phyloP scores from a whole-genome alignment of 768 basidiomycete species.

The Leccinum variicolor region DNA sequence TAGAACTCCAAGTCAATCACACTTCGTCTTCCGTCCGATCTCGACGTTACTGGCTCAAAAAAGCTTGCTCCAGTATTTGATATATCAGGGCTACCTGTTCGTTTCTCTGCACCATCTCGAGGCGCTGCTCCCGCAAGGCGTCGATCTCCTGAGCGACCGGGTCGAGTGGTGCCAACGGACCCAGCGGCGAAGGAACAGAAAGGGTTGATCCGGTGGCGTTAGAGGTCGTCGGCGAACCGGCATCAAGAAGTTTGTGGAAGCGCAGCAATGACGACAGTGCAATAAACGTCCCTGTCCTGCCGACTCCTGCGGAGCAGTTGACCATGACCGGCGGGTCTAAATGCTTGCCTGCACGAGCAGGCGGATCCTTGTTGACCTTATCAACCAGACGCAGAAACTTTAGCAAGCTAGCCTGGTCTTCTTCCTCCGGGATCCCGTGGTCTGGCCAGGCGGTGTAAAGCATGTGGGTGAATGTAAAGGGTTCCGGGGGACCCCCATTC shows the following conservation, averaged over 20 bases:
- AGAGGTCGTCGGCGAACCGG: constrained; percentile 21
- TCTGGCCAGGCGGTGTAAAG: constrained; percentile 82
- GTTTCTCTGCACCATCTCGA: constrained; percentile 73
- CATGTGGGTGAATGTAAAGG: constrained; percentile 64
- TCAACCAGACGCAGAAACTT: constrained; percentile 66
- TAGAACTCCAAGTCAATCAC: neutral
- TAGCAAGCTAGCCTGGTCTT: constrained; percentile 58
- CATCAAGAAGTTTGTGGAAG: constrained; percentile 43
- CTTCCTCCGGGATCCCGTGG: constrained; percentile 68
- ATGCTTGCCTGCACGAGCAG: constrained; percentile 30
- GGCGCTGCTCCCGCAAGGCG: constrained; percentile 73
- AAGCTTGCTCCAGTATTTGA: constrained; percentile 43
- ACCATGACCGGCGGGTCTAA: constrained; percentile 76
- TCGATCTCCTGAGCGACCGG: constrained; percentile 71
- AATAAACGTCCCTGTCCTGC: constrained; percentile 85
- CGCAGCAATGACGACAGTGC: constrained; percentile 78
- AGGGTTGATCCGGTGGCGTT: constrained; percentile 19
- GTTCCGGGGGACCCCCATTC: constrained; percentile 23
- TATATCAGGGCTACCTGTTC: constrained; percentile 69
- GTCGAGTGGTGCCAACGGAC: constrained; percentile 52
- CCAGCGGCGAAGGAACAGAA: constrained; percentile 53
- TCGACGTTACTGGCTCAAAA: constrained; percentile 12
- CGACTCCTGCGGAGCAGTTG: constrained; percentile 85
- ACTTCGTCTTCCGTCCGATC: neutral
- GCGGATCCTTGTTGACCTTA: constrained; percentile 49